phyloP scores from a whole-genome alignment of 129 eudicot species.

The Flaveria robusta region DNA sequence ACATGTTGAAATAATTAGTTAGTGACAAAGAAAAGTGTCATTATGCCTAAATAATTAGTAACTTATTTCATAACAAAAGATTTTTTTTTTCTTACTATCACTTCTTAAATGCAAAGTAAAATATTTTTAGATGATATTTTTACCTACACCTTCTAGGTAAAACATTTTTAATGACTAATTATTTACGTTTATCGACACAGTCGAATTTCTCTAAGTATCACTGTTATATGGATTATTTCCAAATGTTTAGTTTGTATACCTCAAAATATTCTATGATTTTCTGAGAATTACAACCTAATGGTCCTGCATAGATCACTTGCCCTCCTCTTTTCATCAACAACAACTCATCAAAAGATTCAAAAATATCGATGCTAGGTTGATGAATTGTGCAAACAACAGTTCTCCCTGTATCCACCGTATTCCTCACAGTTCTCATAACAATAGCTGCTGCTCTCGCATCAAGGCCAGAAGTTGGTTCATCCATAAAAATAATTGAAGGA shows the following conservation, averaged over 20 bases:
- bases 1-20: not conserved
- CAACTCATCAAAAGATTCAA: conserved; percentile 89
- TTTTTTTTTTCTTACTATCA: no score
- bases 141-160: no score
- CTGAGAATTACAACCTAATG: conserved; percentile 80
- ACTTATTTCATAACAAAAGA: not conserved
- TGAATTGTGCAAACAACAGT: conserved; percentile 97
- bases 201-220: not conserved
- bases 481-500: conserved; percentile 96
- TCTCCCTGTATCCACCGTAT: conserved; percentile 95
- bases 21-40: not conserved
- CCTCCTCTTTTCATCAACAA: conserved; percentile 98
- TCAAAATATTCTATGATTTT: conserved; percentile 76
- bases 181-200: no score
- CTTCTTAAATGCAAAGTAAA: no score
- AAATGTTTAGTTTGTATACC: conserved; percentile 37
- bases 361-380: conserved; percentile 96
- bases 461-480: conserved; percentile 96
- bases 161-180: no score
- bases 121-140: no score
- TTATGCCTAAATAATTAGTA: not conserved
- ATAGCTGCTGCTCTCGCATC: conserved; percentile 99
- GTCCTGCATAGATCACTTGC: conserved; percentile 87
- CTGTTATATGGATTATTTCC: not conserved
- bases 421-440: conserved; percentile 98